phyloP scores from a whole-genome alignment of 2,329 filamentous ascomycete species.

The Didymella pomorum region DNA sequence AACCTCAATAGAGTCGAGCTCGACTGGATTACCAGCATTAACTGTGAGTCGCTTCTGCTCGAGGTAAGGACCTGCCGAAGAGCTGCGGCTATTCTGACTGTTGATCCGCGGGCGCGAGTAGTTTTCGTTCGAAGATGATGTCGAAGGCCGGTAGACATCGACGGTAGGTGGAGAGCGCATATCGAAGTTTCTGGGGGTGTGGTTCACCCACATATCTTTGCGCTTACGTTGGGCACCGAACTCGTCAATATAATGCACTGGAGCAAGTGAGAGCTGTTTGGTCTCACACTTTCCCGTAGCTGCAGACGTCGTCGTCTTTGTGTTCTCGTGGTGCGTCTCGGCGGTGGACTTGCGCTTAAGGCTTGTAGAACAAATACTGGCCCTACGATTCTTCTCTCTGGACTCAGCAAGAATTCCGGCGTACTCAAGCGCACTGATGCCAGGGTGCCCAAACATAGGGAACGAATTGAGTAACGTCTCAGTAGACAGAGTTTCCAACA shows the following conservation, averaged over 20 bases:
- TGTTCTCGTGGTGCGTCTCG: slow-evolving; percentile 32
- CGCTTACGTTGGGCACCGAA: slow-evolving; percentile 34
- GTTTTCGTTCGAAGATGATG: slow-evolving; percentile 30
- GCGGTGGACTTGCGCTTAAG: slow-evolving; percentile 32
- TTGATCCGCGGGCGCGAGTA: slow-evolving; percentile 32
- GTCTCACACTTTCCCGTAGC: slow-evolving; percentile 19
- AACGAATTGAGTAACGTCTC: slow-evolving; percentile 34
- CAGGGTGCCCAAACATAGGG: slow-evolving; percentile 46
- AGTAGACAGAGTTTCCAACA: slow-evolving; percentile 30
- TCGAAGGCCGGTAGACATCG: slow-evolving; percentile 29
- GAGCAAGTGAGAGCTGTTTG: slow-evolving; percentile 22
- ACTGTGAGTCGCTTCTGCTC: slow-evolving; percentile 19
- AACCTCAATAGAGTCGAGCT: slow-evolving; percentile 31
- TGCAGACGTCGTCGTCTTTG: slow-evolving; percentile 24
- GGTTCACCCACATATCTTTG: slow-evolving; percentile 46
- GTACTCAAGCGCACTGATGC: slow-evolving; percentile 46
- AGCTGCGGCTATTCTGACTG: slow-evolving; percentile 21
- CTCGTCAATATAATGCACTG: slow-evolving; percentile 33
- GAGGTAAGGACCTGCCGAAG: slow-evolving; percentile 21
- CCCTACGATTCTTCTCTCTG: slow-evolving; percentile 25
- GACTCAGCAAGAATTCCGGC: slow-evolving; percentile 31
- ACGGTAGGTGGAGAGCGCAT: slow-evolving; percentile 28
- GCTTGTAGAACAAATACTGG: slow-evolving; percentile 29
- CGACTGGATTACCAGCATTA: slow-evolving; percentile 24
- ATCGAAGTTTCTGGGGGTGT: slow-evolving; percentile 44